Conservation (phyloP, 305 asterid genomes). For the Nicotiana rustica region DNA sequence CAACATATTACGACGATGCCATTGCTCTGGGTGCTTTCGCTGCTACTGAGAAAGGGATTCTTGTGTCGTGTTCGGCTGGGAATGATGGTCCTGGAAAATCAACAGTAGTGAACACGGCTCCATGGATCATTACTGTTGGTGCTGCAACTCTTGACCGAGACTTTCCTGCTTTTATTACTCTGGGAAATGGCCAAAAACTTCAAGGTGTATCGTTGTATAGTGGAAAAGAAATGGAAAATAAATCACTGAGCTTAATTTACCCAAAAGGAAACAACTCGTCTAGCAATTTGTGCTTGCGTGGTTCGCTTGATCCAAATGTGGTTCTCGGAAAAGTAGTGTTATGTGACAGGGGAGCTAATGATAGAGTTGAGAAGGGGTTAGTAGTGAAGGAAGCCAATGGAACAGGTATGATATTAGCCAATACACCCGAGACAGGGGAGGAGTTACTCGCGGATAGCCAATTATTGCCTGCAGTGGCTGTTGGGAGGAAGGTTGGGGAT, state of each 20-base stretch:
- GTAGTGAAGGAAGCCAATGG: constrained; percentile 68
- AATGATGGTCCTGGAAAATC: constrained; percentile 30
- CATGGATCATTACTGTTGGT: constrained; percentile 37
- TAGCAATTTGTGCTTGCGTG: constrained; percentile 55
- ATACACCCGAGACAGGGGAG: constrained; percentile 70
- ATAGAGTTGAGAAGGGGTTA: constrained; percentile 56
- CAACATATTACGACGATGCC: constrained; percentile 23
- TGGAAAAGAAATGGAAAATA: constrained; percentile 57
- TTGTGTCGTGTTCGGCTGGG: constrained; percentile 35
- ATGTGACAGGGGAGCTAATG: constrained; percentile 61
- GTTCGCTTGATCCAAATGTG: constrained; percentile 51
- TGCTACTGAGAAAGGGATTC: constrained; percentile 36
- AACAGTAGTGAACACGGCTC: constrained; percentile 32
- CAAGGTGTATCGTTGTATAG: constrained; percentile 55
- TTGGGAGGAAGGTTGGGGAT: constrained; percentile 59
- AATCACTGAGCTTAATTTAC: constrained; percentile 51
- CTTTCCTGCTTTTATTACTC: constrained; percentile 32
- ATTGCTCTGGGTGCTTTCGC: constrained; percentile 36
- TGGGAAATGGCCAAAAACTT: constrained; percentile 33
- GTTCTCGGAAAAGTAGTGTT: constrained; percentile 67
- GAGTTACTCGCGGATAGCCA: constrained; percentile 70
- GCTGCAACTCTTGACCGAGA: constrained; percentile 38
- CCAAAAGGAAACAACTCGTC: constrained; percentile 44
- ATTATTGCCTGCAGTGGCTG: constrained; percentile 60
- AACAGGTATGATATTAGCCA: constrained; percentile 68